These are phyloP conservation scores for Monosporozyma siamensis DNA, from an alignment of 805 yeast species.

Conservation along the genomic window DNA sequence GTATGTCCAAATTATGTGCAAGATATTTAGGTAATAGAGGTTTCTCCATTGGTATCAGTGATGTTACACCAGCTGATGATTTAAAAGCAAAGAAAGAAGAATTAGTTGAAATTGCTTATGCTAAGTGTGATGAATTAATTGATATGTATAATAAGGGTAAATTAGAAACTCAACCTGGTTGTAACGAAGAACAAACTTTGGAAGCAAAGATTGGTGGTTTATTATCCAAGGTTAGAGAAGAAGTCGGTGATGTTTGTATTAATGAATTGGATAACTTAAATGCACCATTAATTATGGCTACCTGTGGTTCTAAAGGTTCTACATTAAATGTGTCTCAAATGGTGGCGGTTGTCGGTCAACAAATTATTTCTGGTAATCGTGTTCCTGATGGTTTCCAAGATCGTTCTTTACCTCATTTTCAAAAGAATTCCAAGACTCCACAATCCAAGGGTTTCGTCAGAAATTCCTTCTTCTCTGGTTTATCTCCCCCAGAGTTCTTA, in stretches of 20 bases:
- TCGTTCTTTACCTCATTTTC: constrained; percentile 93
- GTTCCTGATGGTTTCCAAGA: constrained; percentile 99
- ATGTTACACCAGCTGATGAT: constrained; percentile 86
- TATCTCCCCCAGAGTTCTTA: constrained; percentile 91
- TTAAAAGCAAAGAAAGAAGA: constrained; percentile 71
- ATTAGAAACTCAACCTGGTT: constrained; percentile 96
- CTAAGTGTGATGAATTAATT: constrained; percentile 86
- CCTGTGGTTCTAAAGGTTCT: constrained; percentile 98
- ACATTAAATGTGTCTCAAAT: constrained; percentile 96
- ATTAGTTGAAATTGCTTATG: constrained; percentile 84
- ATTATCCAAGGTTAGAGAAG: constrained; percentile 94
- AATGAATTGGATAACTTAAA: constrained; percentile 79
- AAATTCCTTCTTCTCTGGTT: constrained; percentile 88
- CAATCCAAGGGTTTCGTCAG: constrained; percentile 96
- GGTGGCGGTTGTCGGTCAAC: constrained; percentile 99
- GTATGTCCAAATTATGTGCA: constrained; percentile 99
- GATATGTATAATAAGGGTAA: constrained; percentile 69
- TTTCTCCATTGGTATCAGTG: constrained; percentile 93
- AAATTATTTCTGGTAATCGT: constrained; percentile 96
- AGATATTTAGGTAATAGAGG: constrained; percentile 91
- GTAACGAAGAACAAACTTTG: constrained; percentile 95
- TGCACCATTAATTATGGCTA: constrained; percentile 97
- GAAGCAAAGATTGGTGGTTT: constrained; percentile 97
- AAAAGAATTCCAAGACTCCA: constrained; percentile 92
- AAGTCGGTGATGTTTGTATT: constrained; percentile 97